Evolutionary conservation across 169 alveolate species (phyloP).

Genomic region (Theileria annulata): DNA sequence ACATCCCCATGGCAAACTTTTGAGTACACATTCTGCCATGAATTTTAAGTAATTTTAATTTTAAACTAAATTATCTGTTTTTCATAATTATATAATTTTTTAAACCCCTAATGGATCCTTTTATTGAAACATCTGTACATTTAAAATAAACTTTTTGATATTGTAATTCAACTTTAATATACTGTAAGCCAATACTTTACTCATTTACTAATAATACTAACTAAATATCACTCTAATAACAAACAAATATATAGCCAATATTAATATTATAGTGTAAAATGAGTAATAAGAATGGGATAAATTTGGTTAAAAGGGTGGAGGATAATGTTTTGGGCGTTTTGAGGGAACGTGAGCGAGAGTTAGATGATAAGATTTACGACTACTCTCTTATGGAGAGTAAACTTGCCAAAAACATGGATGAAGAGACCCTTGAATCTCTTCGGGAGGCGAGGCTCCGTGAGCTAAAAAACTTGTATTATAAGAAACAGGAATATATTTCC

Average conservation of each 20-base stretch:
- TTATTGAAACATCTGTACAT: neutral
- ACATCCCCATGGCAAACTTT: conserved; percentile 28
- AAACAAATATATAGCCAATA: neutral
- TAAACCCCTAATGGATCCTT: neutral
- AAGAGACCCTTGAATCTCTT: conserved; percentile 69
- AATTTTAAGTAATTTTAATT: neutral
- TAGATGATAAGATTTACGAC: conserved; percentile 66
- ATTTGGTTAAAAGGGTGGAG: conserved; percentile 36
- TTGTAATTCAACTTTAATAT: neutral
- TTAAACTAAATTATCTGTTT: neutral
- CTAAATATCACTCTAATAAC: neutral
- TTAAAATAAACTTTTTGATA: neutral
- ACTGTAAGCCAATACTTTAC: neutral
- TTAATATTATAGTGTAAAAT: neutral
- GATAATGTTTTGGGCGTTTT: conserved; percentile 62
- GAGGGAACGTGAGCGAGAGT: conserved; percentile 73
- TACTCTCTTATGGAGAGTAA: conserved; percentile 64
- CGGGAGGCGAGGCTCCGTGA: conserved; percentile 70
- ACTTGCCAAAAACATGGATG: conserved; percentile 68
- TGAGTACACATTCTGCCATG: conserved; percentile 1
- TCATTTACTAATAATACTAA: neutral
- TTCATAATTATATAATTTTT: neutral
- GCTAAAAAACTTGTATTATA: conserved; percentile 67
- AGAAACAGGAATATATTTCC: conserved; percentile 59
- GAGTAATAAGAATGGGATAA: conserved; percentile 2